Conservation (phyloP, 331 rosid species). For the Rosa hybrid region DNA sequence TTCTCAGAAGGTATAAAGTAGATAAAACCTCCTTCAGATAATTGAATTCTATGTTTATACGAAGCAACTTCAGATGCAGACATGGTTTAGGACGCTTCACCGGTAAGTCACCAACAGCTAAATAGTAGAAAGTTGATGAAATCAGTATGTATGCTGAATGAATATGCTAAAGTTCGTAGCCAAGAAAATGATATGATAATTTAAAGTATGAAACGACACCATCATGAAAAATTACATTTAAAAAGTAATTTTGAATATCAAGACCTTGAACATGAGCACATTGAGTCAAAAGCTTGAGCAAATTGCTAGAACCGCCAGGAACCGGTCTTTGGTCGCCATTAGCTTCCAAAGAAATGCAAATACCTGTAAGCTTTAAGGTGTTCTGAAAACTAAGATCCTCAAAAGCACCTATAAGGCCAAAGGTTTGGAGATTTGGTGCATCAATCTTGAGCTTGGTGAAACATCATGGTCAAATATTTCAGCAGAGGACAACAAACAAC, state of each 20-base stretch:
- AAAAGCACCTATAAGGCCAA: not conserved
- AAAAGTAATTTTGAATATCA: too few species aligned
- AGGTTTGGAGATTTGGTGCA: constrained; percentile 31
- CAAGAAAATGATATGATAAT: too few species aligned
- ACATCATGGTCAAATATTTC: not conserved
- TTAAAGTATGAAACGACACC: too few species aligned
- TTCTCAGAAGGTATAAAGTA: not conserved
- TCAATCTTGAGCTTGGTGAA: not conserved
- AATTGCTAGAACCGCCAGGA: not conserved
- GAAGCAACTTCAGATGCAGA: not conserved
- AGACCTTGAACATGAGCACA: too few species aligned
- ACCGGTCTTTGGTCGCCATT: not conserved
- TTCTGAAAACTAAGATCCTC: not conserved
- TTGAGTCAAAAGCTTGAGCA: not conserved
- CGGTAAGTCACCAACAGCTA: not conserved
- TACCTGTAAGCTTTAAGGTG: not conserved
- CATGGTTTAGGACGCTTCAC: not conserved
- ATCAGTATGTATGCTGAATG: too few species aligned
- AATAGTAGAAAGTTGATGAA: not conserved
- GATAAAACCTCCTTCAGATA: constrained; percentile 7
- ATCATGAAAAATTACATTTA: too few species aligned
- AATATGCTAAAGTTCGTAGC: too few species aligned
- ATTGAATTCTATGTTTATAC: constrained; percentile 36
- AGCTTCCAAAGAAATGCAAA: not conserved
- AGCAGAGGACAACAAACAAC: not conserved